A percentile compares a stretch with the other conserved stretches of the same genome.
These are phyloP conservation scores for Phoma herbarum DNA, from an alignment of 2,329 filamentous ascomycete species.

Conservation along the genomic window DNA sequence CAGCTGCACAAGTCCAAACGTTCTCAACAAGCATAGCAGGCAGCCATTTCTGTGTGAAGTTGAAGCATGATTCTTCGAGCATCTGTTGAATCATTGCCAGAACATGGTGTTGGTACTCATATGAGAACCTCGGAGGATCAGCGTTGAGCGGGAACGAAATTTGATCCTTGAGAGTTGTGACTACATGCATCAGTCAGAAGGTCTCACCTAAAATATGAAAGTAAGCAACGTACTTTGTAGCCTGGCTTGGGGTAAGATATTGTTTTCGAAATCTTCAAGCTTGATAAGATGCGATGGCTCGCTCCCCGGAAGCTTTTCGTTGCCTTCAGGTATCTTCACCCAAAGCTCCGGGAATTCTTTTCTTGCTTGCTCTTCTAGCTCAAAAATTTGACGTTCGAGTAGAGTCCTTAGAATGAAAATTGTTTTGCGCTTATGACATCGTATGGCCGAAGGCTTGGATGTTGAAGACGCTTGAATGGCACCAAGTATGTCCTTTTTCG, in stretches of 20 bases:
- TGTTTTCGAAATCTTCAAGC: background rate
- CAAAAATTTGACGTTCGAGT: background rate
- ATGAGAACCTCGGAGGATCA: background rate
- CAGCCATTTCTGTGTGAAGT: background rate
- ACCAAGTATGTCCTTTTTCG: background rate
- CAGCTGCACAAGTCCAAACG: background rate
- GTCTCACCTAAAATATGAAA: no score
- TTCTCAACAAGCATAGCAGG: background rate
- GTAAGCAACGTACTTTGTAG: background rate
- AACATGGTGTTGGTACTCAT: background rate
- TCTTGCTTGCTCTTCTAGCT: background rate
- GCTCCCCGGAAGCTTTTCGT: background rate
- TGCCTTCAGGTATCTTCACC: background rate
- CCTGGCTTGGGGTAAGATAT: background rate
- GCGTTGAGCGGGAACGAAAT: background rate
- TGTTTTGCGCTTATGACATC: background rate
- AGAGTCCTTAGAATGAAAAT: background rate
- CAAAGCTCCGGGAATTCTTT: background rate
- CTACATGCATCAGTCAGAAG: background rate
- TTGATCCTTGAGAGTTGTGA: background rate
- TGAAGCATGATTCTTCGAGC: background rate
- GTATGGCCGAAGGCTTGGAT: background rate
- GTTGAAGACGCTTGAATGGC: background rate
- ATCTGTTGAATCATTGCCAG: background rate
- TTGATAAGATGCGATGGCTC: background rate